These are phyloP conservation scores for Suhomyces pyralidae DNA, from an alignment of 805 yeast genomes.

Conservation along the genomic window DNA sequence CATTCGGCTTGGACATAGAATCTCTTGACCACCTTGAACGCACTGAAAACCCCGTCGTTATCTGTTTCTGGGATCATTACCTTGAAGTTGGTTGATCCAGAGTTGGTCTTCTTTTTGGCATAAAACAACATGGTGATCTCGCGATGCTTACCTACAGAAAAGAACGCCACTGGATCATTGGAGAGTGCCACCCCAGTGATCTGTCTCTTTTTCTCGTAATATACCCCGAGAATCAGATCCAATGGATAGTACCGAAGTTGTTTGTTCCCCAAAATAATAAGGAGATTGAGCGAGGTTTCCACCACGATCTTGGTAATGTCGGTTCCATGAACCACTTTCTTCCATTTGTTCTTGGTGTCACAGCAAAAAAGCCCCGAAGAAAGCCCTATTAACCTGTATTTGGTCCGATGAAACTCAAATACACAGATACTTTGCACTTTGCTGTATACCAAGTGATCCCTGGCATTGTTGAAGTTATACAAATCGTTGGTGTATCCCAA, in stretches of 20 bases:
- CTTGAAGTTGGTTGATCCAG: slow-evolving; percentile 49
- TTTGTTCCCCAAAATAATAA: slow-evolving; percentile 58
- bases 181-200: slow-evolving; percentile 49
- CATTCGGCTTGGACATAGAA: slow-evolving; percentile 57
- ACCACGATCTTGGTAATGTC: slow-evolving; percentile 62
- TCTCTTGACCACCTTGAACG: slow-evolving; percentile 38
- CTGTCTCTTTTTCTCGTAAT: slow-evolving; percentile 39
- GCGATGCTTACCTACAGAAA: slow-evolving; percentile 67
- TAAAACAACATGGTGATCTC: slow-evolving; percentile 56
- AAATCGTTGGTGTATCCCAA: slow-evolving; percentile 26
- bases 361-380: slow-evolving; percentile 60
- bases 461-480: slow-evolving; percentile 18
- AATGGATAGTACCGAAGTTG: slow-evolving; percentile 60
- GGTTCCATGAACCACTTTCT: slow-evolving; percentile 48
- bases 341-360: slow-evolving; percentile 52
- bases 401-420: slow-evolving; percentile 45
- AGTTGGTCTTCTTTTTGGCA: slow-evolving; percentile 50
- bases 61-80: slow-evolving; percentile 58
- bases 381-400: slow-evolving; percentile 57
- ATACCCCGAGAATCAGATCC: slow-evolving; percentile 59
- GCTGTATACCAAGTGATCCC: slow-evolving; percentile 29
- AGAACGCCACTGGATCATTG: slow-evolving; percentile 51
- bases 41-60: slow-evolving; percentile 45
- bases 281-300: slow-evolving; percentile 51
- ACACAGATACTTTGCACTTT: slow-evolving; percentile 42